phyloP scores from a whole-genome alignment of 495 filamentous ascomycete genomes.

The Aspergillus nidulans region DNA sequence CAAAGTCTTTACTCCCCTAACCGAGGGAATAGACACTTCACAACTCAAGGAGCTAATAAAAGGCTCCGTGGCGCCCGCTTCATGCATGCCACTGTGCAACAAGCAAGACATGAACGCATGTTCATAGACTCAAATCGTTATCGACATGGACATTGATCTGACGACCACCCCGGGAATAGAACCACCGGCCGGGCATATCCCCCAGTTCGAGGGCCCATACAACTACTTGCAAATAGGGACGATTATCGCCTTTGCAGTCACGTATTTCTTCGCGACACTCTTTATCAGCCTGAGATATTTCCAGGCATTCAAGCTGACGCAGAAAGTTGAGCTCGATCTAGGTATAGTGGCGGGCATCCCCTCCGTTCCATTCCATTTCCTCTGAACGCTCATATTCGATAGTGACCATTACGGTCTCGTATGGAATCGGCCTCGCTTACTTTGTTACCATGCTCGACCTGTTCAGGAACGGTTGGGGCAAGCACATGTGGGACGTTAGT shows the following conservation, averaged over 20 bases:
- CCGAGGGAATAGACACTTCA: too few relatives aligned
- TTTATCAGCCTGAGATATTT: conserved; percentile 17
- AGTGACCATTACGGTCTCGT: conserved; percentile 18
- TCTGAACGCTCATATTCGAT: not conserved
- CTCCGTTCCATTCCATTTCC: not conserved
- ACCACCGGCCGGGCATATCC: conserved; percentile 16
- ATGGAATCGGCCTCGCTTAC: conserved; percentile 13
- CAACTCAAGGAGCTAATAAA: too few relatives aligned
- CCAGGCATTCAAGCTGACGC: conserved; percentile 22
- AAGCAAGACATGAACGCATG: too few relatives aligned
- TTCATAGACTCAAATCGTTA: too few relatives aligned
- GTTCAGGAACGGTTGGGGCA: conserved; percentile 20
- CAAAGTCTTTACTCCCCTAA: too few relatives aligned
- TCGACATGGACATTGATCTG: conserved; percentile 4
- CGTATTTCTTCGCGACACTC: conserved; percentile 13
- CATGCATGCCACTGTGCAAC: too few relatives aligned
- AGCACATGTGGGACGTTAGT: conserved; percentile 19
- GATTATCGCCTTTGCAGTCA: conserved; percentile 15
- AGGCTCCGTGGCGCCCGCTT: too few relatives aligned
- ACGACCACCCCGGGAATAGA: conserved; percentile 17
- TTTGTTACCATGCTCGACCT: conserved; percentile 19
- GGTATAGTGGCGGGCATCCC: conserved; percentile 1
- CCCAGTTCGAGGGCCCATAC: conserved; percentile 16
- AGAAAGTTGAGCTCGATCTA: conserved; percentile 19
- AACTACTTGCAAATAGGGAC: conserved; percentile 20